A percentile compares a stretch with the other conserved stretches of the same genome.
Evolutionary conservation across 2,329 filamentous ascomycete species (phyloP).

Genomic region (Blastomyces parvus): DNA sequence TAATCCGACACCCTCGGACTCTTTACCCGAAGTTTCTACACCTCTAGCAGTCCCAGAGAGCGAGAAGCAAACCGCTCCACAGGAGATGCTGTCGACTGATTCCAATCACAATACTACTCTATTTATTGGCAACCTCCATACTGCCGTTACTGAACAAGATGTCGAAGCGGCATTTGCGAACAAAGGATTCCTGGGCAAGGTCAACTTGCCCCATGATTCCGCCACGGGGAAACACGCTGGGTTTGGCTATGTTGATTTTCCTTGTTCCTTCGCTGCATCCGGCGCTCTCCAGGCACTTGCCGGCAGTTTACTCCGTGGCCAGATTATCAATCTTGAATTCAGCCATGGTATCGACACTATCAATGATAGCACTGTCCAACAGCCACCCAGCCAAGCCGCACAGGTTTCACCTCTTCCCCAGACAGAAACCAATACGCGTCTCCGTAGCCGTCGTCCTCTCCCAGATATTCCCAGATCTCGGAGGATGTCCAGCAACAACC

Average conservation of each 20-base stretch:
- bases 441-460: not conserved
- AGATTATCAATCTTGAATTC: constrained; percentile 33
- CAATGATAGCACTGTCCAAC: not conserved
- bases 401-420: not conserved
- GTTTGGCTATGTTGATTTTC: constrained; percentile 34
- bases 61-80: not conserved
- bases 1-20: not conserved
- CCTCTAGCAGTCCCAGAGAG: not conserved
- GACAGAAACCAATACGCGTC: not conserved
- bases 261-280: constrained; percentile 27
- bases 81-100: not conserved
- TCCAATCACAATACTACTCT: constrained; percentile 19
- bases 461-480: not conserved
- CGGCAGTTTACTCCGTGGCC: constrained; percentile 30
- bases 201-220: constrained; percentile 28
- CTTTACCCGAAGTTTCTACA: not conserved
- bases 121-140: constrained; percentile 35
- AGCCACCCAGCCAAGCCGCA: not conserved
- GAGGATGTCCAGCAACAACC: not conserved
- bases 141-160: constrained; percentile 28
- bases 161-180: constrained; percentile 31
- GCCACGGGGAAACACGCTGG: constrained; percentile 29
- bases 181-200: constrained; percentile 29
- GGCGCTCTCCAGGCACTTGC: constrained; percentile 31
- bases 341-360: constrained; percentile 20